These are phyloP conservation scores for Nakazawaea wyomingensis DNA, from an alignment of 805 yeast species.

Conservation along the genomic window DNA sequence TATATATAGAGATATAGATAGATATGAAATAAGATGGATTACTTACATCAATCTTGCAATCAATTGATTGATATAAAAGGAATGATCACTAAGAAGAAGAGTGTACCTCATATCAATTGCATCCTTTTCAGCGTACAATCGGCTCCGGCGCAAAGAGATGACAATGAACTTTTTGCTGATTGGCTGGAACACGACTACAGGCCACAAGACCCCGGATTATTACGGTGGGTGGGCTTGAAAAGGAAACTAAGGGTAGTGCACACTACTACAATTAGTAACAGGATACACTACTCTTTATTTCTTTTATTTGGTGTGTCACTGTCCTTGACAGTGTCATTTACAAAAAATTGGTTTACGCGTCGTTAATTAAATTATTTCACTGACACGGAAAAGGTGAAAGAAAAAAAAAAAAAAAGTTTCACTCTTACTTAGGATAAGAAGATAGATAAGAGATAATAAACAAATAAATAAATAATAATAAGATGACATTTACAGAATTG, in stretches of 20 bases:
- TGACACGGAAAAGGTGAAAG: not conserved
- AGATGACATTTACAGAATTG: slow-evolving; percentile 15
- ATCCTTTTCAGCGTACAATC: not conserved
- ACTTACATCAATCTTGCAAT: not conserved
- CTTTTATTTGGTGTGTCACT: not conserved
- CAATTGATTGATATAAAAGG: too few species aligned
- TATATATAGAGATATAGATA: not conserved
- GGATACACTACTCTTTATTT: too few species aligned
- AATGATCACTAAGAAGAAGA: too few species aligned
- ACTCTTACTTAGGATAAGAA: not conserved
- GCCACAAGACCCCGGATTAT: not conserved
- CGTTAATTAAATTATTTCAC: not conserved
- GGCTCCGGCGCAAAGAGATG: slow-evolving; percentile 2
- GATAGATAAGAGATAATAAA: not conserved
- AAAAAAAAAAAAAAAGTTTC: too few species aligned
- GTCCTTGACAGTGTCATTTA: too few species aligned
- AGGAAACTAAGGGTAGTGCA: not conserved
- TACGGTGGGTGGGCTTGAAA: not conserved
- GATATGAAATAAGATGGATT: not conserved
- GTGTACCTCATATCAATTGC: not conserved
- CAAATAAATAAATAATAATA: not conserved
- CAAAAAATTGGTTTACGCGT: too few species aligned
- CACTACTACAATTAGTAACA: too few species aligned
- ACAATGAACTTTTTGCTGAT: not conserved
- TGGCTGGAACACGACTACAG: not conserved